phyloP scores from a whole-genome alignment of 192 early-diverging fungal genomes.

The Coemansia sp. region DNA sequence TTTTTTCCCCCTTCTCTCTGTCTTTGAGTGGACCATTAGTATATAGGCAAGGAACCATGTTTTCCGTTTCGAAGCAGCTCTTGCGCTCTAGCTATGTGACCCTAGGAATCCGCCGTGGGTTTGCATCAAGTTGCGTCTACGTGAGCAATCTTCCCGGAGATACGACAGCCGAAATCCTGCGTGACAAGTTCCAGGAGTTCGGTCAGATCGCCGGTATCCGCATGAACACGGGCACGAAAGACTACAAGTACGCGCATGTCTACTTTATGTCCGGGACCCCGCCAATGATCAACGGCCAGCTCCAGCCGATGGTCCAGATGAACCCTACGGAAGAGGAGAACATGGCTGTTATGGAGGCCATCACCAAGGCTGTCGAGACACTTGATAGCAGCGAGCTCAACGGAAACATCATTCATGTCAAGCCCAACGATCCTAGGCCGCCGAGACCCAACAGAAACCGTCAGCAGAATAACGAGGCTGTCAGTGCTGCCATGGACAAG shows the following conservation, averaged over 20 bases:
- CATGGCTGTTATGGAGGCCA: conserved; percentile 11
- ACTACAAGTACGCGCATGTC: conserved; percentile 30
- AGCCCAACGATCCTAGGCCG: background rate
- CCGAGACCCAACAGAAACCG: background rate
- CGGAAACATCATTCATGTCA: conserved; percentile 14
- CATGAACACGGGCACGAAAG: conserved; percentile 7
- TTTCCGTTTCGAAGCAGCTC: conserved; percentile 15
- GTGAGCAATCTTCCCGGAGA: conserved; percentile 17
- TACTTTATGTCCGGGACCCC: conserved; percentile 34
- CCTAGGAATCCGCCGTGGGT: conserved; percentile 17
- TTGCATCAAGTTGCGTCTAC: conserved; percentile 27
- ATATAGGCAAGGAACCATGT: conserved; percentile 19
- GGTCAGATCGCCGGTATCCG: conserved; percentile 27
- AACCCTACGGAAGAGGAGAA: conserved; percentile 26
- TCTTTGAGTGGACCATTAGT: too few relatives aligned
- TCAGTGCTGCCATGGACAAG: background rate
- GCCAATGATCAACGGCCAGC: conserved; percentile 14
- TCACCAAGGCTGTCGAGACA: conserved; percentile 6
- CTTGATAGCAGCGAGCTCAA: conserved; percentile 1
- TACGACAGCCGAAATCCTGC: conserved; percentile 10
- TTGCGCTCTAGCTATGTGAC: background rate
- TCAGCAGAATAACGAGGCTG: background rate
- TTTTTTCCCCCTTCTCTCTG: too few relatives aligned
- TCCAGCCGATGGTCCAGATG: conserved; percentile 3
- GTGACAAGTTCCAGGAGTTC: conserved; percentile 23